Base-by-base conservation (phyloP, 1,139 yeast species). In the Schizosaccharomyces versatilis region DNA sequence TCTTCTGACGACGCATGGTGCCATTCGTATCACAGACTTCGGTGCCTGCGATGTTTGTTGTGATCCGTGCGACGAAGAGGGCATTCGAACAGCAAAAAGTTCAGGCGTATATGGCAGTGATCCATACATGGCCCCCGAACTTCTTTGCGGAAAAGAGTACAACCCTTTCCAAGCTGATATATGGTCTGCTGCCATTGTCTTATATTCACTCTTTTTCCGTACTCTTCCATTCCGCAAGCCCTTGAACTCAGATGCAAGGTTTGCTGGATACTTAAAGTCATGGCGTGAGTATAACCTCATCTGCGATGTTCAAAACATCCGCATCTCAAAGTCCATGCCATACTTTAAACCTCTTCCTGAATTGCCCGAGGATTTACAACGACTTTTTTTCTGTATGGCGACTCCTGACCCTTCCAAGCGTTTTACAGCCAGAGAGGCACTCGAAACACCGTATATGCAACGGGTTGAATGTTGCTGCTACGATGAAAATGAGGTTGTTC, bases 111-210 rank as follows among this genome's bases (percentile, higher is more conserved):
- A 61, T 65, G 95, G 95, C 5, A 79, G 90, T 0, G 77, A 82
- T 8, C 94, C 95, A 0, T 85, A 84, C 64, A 83, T 85, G 61
- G 93, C 95, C 0, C 95, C 95, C 0, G 95, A 85, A 68, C 93
- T 84, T 62, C 57, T 51, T 9, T 54, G 60, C 40, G 59, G 38
- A 17, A 36, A 36, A 9, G 19, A 32, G 19, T 44, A 44, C 36
- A 44, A 44, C 9, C 38, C 49, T 6, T 44, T 44, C 8, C 32
- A 24, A 19, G 49, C 49, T 1, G 49, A 44, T 19, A 44, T 44
- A 36, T 44, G 49, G 49, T 44, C 49, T 17, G n/a, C 36, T 14
- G 49, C 49, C 6, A 44, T 44, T 32, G 38, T 44, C 12, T 14
- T 44, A 6, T 36, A 44, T 44, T 17, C n/a, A 2, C 8, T 44